Percentiles rank a stretch among this genome's conserved stretches.
These are phyloP conservation scores for Cornus controversa DNA, from an alignment of 148 eudicot species.

Conservation along the genomic window DNA sequence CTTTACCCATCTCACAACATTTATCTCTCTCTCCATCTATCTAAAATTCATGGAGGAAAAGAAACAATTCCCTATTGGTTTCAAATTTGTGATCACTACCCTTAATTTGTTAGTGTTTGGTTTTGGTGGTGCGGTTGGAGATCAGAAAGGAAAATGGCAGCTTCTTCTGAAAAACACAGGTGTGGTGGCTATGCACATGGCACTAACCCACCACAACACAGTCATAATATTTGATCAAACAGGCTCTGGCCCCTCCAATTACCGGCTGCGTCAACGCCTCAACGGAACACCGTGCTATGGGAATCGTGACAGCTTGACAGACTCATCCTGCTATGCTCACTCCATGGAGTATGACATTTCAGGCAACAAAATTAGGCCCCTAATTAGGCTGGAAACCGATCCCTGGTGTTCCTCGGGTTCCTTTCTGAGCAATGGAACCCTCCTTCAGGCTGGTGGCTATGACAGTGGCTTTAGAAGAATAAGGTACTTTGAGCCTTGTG, in stretches of 20 bases:
- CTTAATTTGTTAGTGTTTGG: background rate
- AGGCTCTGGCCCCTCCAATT: constrained; percentile 41
- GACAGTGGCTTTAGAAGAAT: constrained; percentile 32
- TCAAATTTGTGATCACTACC: constrained; percentile 14
- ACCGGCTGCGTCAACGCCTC: constrained; percentile 26
- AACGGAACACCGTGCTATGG: constrained; percentile 28
- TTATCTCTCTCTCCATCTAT: background rate
- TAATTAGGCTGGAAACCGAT: constrained; percentile 33
- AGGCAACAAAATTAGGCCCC: constrained; percentile 35
- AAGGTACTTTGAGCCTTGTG: constrained; percentile 43
- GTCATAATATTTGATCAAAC: constrained; percentile 56
- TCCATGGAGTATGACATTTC: constrained; percentile 55
- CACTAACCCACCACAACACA: constrained; percentile 46
- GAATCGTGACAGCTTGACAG: constrained; percentile 10
- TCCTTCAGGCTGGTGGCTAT: constrained; percentile 56
- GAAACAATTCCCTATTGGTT: constrained; percentile 23
- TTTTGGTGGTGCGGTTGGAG: background rate
- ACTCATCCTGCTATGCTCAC: constrained; percentile 56
- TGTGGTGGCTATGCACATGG: constrained; percentile 73
- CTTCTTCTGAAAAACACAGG: constrained; percentile 51
- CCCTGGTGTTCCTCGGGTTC: constrained; percentile 63
- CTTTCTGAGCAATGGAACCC: constrained; percentile 54
- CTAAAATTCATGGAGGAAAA: background rate
- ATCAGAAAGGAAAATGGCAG: constrained; percentile 39
- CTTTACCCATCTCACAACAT: background rate